Conservation (phyloP, 2,329 filamentous ascomycete species). For the Stachybotrys chartarum region DNA sequence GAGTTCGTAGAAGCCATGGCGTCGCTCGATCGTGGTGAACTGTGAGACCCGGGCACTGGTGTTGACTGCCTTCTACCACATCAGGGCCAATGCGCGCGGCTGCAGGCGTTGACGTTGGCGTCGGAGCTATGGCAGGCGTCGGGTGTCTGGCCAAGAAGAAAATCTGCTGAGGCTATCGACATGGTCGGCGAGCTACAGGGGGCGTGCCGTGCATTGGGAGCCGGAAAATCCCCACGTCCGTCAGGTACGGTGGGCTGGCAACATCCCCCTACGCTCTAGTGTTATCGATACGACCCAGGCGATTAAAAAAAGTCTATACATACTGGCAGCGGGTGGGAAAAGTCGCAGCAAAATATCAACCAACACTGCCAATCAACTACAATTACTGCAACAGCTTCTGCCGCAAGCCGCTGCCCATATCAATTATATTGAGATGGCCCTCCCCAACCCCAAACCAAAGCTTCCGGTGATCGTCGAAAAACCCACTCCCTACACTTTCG, state of each 20-base stretch:
- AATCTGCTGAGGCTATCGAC: neutral
- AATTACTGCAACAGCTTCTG: neutral
- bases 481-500: conserved; percentile 85
- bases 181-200: neutral
- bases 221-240: neutral
- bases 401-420: neutral
- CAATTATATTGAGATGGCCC: conserved; percentile 20
- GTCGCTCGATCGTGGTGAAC: neutral
- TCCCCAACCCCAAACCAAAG: conserved; percentile 34
- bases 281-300: neutral
- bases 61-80: neutral
- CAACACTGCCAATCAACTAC: neutral
- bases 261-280: neutral
- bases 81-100: neutral
- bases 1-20: conserved; percentile 32
- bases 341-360: neutral
- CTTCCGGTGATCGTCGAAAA: conserved; percentile 65
- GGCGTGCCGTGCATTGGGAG: neutral
- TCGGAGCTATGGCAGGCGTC: neutral
- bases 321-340: neutral
- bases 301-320: conserved; percentile 6
- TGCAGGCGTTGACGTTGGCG: neutral
- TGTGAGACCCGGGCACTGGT: too few relatives aligned
- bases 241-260: neutral
- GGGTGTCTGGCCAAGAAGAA: neutral